These are phyloP conservation scores for Trichosporon faecale DNA, from an alignment of 1,284 basidiomycete species.

Conservation along the genomic window DNA sequence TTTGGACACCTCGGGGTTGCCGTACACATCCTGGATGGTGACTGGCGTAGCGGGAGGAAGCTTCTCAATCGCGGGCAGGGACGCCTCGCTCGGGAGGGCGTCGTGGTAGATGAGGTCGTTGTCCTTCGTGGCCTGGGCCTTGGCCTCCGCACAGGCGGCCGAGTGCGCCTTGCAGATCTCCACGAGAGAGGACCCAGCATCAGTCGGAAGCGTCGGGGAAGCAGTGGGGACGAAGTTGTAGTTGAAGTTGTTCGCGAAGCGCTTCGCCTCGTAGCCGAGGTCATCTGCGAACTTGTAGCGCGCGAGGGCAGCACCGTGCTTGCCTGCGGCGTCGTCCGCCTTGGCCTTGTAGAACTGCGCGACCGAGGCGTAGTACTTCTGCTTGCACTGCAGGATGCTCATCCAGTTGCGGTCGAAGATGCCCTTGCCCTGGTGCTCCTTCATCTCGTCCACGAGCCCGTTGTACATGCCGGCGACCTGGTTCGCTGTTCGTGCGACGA, in stretches of 20 bases:
- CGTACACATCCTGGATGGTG: slow-evolving; percentile 91
- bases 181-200: slow-evolving; percentile 71
- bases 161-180: slow-evolving; percentile 83
- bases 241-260: slow-evolving; percentile 67
- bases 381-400: slow-evolving; percentile 66
- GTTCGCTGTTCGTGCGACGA: slow-evolving; percentile 81
- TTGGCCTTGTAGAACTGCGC: slow-evolving; percentile 82
- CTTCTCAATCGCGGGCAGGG: slow-evolving; percentile 77
- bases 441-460: slow-evolving; percentile 77
- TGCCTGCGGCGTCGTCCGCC: slow-evolving; percentile 70
- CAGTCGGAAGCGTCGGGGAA: slow-evolving; percentile 81
- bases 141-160: slow-evolving; percentile 71
- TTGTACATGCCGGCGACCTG: slow-evolving; percentile 80
- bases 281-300: slow-evolving; percentile 76
- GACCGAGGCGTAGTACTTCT: slow-evolving; percentile 81
- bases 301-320: slow-evolving; percentile 82
- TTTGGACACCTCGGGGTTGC: slow-evolving; percentile 85
- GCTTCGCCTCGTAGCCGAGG: slow-evolving; percentile 78
- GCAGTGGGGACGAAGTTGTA: slow-evolving; percentile 67
- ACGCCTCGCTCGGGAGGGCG: slow-evolving; percentile 75
- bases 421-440: slow-evolving; percentile 92
- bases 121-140: slow-evolving; percentile 73
- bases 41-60: slow-evolving; percentile 73
- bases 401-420: slow-evolving; percentile 97
- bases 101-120: slow-evolving; percentile 99